Evolutionary conservation across 371 early-diverging fungal species (phyloP).

Genomic region (Mucor circinelloides): DNA sequence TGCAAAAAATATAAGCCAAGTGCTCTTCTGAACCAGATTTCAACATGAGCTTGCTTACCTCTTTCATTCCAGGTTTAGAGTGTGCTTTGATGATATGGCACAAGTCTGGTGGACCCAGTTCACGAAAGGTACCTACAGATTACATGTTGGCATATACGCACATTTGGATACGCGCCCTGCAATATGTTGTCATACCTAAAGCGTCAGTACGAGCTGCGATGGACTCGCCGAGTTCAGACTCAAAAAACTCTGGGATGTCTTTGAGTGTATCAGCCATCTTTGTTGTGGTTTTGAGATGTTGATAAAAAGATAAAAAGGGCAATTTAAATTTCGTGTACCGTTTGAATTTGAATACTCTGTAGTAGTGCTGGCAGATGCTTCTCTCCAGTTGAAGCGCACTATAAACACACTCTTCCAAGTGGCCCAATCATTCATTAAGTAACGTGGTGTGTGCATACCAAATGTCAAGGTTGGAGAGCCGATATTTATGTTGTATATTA

Average conservation of each 20-base stretch:
- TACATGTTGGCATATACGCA: not conserved
- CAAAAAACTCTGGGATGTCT: constrained; percentile 94
- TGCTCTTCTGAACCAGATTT: not conserved
- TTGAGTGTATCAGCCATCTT: constrained; percentile 60
- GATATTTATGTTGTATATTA: too few species aligned
- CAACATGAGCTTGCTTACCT: constrained; percentile 51
- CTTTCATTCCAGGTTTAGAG: constrained; percentile 77
- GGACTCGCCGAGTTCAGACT: constrained; percentile 86
- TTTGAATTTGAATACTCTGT: not conserved
- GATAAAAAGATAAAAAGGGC: constrained; percentile 4
- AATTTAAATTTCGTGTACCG: constrained; percentile 1
- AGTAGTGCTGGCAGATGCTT: not conserved
- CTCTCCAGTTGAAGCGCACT: not conserved
- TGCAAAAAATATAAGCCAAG: not conserved
- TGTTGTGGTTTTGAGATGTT: not conserved
- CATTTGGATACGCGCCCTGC: not conserved
- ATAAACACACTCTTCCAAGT: not conserved
- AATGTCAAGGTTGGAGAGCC: too few species aligned
- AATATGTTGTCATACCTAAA: constrained; percentile 65
- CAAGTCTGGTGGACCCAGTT: constrained; percentile 96
- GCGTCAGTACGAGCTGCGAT: constrained; percentile 86
- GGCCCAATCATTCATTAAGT: not conserved
- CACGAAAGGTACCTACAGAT: constrained; percentile 77
- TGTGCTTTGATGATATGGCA: constrained; percentile 91
- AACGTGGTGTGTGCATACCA: not conserved